Conservation (phyloP, 2,329 filamentous ascomycete genomes). For the Fusarium pseudocircinatum region DNA sequence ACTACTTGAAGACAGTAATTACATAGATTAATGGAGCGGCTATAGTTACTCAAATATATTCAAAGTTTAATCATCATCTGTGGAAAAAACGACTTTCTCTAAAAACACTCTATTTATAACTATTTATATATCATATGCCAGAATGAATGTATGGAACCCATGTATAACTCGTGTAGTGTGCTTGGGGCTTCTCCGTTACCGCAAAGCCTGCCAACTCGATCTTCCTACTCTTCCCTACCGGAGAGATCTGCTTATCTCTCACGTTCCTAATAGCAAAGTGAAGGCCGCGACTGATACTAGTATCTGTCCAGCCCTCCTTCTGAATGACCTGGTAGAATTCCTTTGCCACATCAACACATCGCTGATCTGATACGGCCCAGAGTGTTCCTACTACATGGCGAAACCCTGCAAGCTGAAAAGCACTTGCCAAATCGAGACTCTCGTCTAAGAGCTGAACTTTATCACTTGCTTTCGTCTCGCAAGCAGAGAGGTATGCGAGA, state of each 20-base stretch:
- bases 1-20: no score
- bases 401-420: not conserved
- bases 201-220: not conserved
- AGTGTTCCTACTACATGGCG: not conserved
- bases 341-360: not conserved
- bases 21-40: no score
- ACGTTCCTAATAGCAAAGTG: not conserved
- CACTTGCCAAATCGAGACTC: not conserved
- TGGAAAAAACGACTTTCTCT: no score
- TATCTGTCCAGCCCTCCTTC: not conserved
- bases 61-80: no score
- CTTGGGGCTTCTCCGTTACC: not conserved
- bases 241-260: not conserved
- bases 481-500: not conserved
- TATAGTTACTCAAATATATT: no score
- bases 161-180: not conserved
- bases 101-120: no score
- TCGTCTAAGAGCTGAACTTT: not conserved
- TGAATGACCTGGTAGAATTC: not conserved
- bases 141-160: not conserved
- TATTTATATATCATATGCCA: not conserved
- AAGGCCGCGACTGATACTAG: not conserved
- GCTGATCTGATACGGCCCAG: not conserved
- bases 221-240: accelerated
- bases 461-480: not conserved